Base-by-base conservation (phyloP, 805 yeast genomes). In the Ogataea nitratoaversa region DNA sequence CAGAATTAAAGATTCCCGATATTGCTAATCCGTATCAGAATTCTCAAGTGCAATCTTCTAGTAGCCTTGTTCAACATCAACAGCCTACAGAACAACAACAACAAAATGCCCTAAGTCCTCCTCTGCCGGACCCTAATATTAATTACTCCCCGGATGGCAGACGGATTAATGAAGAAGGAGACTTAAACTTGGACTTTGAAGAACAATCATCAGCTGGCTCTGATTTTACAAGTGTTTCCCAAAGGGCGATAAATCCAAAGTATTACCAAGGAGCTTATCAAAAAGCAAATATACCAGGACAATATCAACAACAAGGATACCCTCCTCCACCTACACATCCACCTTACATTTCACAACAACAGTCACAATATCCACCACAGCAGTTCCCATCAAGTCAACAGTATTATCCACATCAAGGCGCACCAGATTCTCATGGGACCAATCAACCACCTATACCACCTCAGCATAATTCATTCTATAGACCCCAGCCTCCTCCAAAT, bases 201-300 rank as follows among this genome's bases (percentile, higher is more conserved):
- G 78, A 70, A 34, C 31, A 16, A 6, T 29, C 31, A n/a, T 16
- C 19, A 29, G 8, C 31, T 6, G 31, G 19, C 16, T 83, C 91
- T 1, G 82, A 81, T 53, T 82, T 84, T 60, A 84, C 93, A 1
- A 79, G 88, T 38, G 85, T 84, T 2, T 82, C 90, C 7, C 91
- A 84, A 60, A 68, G 91, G 56, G 89, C 81, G 20, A 71, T 78
- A 13, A 84, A 84, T 52, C 85, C 84, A 14, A 62, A 66, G 20
- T 79, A 76, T 49, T 69, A 65, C 40, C 54, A 63, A 41, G 70
- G 67, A 27, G 61, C 62, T 19, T 50, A 53, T 8, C 54, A 48
- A 23, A 59, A 59, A 33, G 38, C 53, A 6, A 31, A 29, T 16
- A 31, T 46, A n/a, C 53, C 54, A n/a, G 57, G 54, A 4, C 57